Base-by-base conservation (phyloP, 805 yeast genomes). In the Metschnikowia anglica region DNA sequence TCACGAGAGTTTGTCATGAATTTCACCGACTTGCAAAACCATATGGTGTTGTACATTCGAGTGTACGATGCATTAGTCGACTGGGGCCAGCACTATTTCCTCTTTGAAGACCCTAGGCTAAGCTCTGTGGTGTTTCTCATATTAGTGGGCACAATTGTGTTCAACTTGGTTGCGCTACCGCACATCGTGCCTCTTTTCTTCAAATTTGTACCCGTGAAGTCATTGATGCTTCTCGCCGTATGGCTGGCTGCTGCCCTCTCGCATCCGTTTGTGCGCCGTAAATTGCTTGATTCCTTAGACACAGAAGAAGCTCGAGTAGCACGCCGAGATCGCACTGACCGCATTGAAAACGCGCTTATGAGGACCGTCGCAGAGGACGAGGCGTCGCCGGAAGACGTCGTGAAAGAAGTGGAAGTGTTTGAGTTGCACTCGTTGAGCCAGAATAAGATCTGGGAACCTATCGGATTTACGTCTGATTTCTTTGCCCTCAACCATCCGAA, bases 1-100 rank as follows among this genome's bases (percentile, higher is more conserved):
- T 81, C 90, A 24, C 71, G 85, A 42, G 96, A 88, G 58, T 88
- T 88, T 57, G 62, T 83, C 16, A 58, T 88, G 43, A 88, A 88
- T 58, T 68, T 86, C 54, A 86, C 95, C 1, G 96, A 88, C 65
- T 68, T 88, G 45, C 96, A 88, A 57, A 88, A 88, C 58, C 83
- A 81, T 55, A 82, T 85, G 87, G 57, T 81, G 23, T 55, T 81
- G 11, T 87, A 83, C 59, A 81, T 84, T 8, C 60, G 66, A 10
- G 63, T 70, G 0, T 88, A 81, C 73, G 91, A 88, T 62, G 70
- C 72, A 17, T 38, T 79, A 4, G 66, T 72, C 16, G 62, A 69
- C 52, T 43, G 77, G 32, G 67, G 85, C 24, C 63, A 68, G 16
- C 79, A 76, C 43, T 80, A 81, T 59, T 77, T 84, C 1, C 82